Base-by-base conservation (phyloP, 2,329 filamentous ascomycete species). In the Phyllosticta capitalensis region DNA sequence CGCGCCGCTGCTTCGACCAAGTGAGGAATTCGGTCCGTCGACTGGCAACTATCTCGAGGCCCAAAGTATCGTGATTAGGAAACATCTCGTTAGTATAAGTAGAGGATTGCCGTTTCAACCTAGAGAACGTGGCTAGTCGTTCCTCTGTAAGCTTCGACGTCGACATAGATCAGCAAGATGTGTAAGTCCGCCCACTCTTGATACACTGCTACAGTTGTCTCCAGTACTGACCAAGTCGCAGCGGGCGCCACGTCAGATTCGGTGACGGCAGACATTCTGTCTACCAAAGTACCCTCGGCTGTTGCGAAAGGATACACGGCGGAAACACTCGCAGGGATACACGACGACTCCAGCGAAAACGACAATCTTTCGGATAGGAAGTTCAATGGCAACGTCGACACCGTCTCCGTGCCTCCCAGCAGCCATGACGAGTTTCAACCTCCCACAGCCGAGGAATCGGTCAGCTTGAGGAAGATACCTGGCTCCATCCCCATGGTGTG, bases 401-500 rank as follows among this genome's bases (percentile, higher is more conserved):
- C 54, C 6, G 30, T 20, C 2, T 52, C 38, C 9, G 52, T 50
- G 14, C 56, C 58, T 2, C 30, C 58, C 2, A 49, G 28, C 9
- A 12, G 22, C 22, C 49, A 53, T 50, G 58, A 17, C 1, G 54
- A 45, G 12, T 49, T 56, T n/a, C 58, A 54, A 9, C 26, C 49
- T 9, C 78, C 79, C 1, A 81, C 78, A 0, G 72, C 76, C 6
- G 78, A 81, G 52, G 79, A 83, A 63, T 62, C 65, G 2, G 60
- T 59, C 2, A 76, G 72, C 1, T 68, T 83, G 14, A 76, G 79
- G 21, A 78, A 75, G 59, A 74, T 82, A 7, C 72, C 81, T n/a
- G 81, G 75, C 49, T 71, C 65, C 2, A 74, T 85, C 1, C 81
- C 83, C 0, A 60, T 71, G 12, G 72, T 80, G 3, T 77, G 81